Percentiles rank a stretch among this genome's conserved stretches.
phyloP scores from a whole-genome alignment of 2,329 filamentous ascomycete species.

The Apiospora malaysiana region DNA sequence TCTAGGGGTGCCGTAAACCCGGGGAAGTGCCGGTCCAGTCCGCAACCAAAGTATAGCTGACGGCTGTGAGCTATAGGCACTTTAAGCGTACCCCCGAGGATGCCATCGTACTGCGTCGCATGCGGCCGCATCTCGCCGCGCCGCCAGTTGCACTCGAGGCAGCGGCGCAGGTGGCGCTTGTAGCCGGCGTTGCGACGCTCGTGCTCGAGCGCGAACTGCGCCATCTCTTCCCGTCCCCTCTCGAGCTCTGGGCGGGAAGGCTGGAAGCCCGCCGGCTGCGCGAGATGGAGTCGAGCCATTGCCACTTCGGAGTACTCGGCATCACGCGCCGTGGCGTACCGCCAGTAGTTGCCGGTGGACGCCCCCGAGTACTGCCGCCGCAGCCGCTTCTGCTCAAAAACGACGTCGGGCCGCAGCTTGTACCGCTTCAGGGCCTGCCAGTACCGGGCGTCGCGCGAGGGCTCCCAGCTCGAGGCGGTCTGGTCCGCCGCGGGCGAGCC shows the following conservation, averaged over 20 bases:
- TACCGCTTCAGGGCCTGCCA: neutral
- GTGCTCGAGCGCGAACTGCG: neutral
- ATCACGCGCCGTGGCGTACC: neutral
- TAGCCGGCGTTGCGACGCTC: neutral
- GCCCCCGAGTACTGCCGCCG: neutral
- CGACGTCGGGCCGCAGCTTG: neutral
- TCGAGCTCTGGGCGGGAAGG: neutral
- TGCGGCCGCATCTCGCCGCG: neutral
- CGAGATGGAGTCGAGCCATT: neutral
- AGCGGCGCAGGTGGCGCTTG: neutral
- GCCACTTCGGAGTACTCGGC: neutral
- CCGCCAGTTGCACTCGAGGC: slow-evolving; percentile 2
- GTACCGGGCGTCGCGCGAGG: neutral
- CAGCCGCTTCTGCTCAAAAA: slow-evolving; percentile 3
- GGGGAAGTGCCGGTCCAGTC: neutral
- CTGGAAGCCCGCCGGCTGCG: neutral
- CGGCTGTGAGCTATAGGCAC: neutral
- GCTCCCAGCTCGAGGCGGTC: neutral
- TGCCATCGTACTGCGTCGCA: neutral
- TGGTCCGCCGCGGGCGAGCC: neutral
- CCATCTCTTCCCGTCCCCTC: neutral
- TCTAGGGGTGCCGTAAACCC: neutral
- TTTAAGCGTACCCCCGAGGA: neutral
- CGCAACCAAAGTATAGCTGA: neutral
- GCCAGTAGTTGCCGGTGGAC: neutral